Base-by-base conservation (phyloP, 805 yeast genomes). In the Sungouiozyma ichnusensis region DNA sequence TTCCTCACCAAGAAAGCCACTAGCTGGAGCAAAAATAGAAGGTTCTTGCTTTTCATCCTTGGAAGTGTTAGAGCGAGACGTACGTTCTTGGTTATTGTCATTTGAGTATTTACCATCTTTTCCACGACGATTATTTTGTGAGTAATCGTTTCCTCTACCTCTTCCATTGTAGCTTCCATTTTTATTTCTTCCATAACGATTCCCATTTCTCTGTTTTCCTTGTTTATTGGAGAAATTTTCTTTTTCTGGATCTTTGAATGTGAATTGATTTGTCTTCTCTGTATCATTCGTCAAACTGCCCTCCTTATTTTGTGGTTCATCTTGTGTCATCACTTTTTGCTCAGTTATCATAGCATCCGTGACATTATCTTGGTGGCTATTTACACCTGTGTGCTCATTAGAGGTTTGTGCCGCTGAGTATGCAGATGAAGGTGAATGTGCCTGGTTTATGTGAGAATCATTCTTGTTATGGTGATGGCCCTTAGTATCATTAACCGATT, bases 21-120 rank as follows among this genome's bases (percentile, higher is more conserved):
- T 56, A 17, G 64, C 64, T 34, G 64, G 64, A 40, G 53, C 54
- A 40, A 59, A 59, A 27, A 58, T 43, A 14, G 62, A 57, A 42
- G 51, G 52, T 16, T 46, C 48, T 39, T 51, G 49, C 16, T 45
- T 52, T 8, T 37, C 19, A 29, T 33, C 38, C 16, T 36, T 37
- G 16, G 36, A 27, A 16, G 29, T 24, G 11, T 24, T 24, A 11
- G 9, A 6, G 11, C 29, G 29, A 11, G 6, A 11, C 11, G 9
- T 11, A 24, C 29, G 38, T 8, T 19, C 36, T 9, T 24, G 29
- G 16, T 29, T 29, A 9, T 15, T 20, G 15, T 24, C 37, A 18
- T 37, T 42, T 24, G 32, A 31, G 18, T 39, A 32, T 11, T 34
- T 31, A 35, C 33, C 34, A 35, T 34, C 32, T n/a, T 43, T 35